Base-by-base conservation (phyloP, 2,329 filamentous ascomycete species). In the Botrytis cinerea region DNA sequence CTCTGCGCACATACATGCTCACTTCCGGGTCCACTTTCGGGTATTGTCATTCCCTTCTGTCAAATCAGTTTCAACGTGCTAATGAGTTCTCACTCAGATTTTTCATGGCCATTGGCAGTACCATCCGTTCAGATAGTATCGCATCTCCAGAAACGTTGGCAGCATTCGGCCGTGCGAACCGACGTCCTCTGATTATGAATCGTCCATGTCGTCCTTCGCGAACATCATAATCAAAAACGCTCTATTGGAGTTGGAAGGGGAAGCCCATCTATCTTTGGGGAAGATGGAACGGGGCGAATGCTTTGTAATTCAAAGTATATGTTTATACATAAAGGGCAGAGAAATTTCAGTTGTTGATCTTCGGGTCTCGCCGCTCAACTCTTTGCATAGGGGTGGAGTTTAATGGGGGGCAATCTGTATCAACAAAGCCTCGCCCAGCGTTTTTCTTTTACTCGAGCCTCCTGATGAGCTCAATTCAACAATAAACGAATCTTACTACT, bases 21-120 rank as follows among this genome's bases (percentile, higher is more conserved):
- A 95, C 93, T 62, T 98, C 95, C 40, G 95, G 95, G 59, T 94
- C 94, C 64, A 98, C 95, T 16, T 99, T 99, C 83, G 96, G 95
- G 95, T 97, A 89, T 76, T 87, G 43, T 32, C 20, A 32, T 22
- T 32, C 66, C 38, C 20, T 32, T 25, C 25, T 14, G 20, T 51
- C 38, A 28, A 63, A 25, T 32, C 2, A 35, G 25, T n/a, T 20
- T 45, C 25, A 38, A 59, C 7, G 28, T 18, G 48, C 71, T 68
- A 70, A 73, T 48, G 18, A 18, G 28, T 40, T 14, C 3, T 16
- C n/a, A 72, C 78, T 16, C 76, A 91, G 89, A 38, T 98, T 98
- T 85, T 99, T 99, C 88, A 99, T 99, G 96, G 95, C 93, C 73
- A 97, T 99, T 79, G 96, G 96, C 78, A 97, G 94, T 79, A 95